Evolutionary conservation across 768 basidiomycete genomes (phyloP).

Genomic region (Ramaria sp.): DNA sequence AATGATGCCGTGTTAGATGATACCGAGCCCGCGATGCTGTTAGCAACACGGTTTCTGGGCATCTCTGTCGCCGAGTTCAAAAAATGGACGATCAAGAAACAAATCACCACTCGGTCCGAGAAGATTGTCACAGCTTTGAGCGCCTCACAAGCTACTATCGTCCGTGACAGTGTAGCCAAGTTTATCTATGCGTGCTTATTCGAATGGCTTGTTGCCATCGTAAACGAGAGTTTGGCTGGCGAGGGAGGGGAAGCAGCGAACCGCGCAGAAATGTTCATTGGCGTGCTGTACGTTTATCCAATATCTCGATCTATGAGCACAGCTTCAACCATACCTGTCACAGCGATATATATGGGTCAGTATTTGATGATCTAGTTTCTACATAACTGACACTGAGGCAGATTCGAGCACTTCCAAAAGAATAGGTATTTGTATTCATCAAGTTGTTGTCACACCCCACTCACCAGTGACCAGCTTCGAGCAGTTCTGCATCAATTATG

Average conservation of each 20-base stretch:
- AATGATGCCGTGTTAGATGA: constrained; percentile 81
- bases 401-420: constrained; percentile 92
- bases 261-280: constrained; percentile 96
- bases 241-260: constrained; percentile 86
- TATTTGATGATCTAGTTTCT: neutral
- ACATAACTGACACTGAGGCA: neutral
- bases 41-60: constrained; percentile 85
- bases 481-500: constrained; percentile 99
- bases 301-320: neutral
- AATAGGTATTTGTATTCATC: constrained; percentile 28
- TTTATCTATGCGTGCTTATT: constrained; percentile 98
- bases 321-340: neutral
- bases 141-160: constrained; percentile 83
- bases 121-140: constrained; percentile 88
- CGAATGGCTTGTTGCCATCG: constrained; percentile 95
- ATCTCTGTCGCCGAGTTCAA: constrained; percentile 89
- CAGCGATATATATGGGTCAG: constrained; percentile 75
- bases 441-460: neutral
- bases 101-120: constrained; percentile 87
- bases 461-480: constrained; percentile 53
- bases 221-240: constrained; percentile 95
- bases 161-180: constrained; percentile 94
- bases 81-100: constrained; percentile 98
- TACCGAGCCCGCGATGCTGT: constrained; percentile 63
- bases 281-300: constrained; percentile 46